Evolutionary conservation across 495 filamentous ascomycete genomes (phyloP).

Genomic region (Annulohypoxylon moriforme): DNA sequence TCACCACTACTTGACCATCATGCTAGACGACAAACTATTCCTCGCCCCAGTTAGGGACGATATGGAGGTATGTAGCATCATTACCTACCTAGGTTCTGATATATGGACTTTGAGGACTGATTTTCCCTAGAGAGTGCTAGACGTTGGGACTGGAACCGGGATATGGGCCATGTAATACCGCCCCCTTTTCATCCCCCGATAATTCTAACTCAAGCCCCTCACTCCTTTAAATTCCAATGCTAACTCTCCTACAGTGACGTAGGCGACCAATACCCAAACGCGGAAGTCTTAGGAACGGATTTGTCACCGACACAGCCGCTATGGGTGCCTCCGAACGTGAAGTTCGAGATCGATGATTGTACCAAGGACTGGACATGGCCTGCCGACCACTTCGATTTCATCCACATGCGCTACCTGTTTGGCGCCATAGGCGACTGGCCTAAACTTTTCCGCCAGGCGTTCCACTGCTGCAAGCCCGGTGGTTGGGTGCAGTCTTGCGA

Average conservation of each 20-base stretch:
- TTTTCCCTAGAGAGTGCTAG: conserved; percentile 56
- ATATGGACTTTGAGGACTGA: background rate
- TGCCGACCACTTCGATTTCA: conserved; percentile 69
- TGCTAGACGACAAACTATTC: conserved; percentile 61
- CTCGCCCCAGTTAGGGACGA: conserved; percentile 65
- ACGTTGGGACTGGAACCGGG: conserved; percentile 67
- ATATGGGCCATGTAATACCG: conserved; percentile 54
- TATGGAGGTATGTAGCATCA: conserved; percentile 20
- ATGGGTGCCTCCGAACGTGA: conserved; percentile 64
- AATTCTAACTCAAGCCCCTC: background rate
- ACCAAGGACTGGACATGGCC: conserved; percentile 64
- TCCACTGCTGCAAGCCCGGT: conserved; percentile 37
- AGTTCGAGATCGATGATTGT: conserved; percentile 69
- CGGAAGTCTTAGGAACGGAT: conserved; percentile 67
- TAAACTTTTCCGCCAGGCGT: conserved; percentile 48
- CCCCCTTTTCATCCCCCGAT: background rate
- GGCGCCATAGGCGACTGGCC: conserved; percentile 69
- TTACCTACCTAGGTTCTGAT: background rate
- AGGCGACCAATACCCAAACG: conserved; percentile 61
- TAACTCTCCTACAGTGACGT: conserved; percentile 56
- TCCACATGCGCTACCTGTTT: conserved; percentile 69
- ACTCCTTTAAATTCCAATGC: background rate
- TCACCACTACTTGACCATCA: conserved; percentile 51
- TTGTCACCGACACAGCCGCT: conserved; percentile 62
- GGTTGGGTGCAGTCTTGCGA: conserved; percentile 48